Evolutionary conservation across 345 rosid species (phyloP), one percentile per base, ranked within the genome.

Genomic region (Eutrema heterophyllum): DNA sequence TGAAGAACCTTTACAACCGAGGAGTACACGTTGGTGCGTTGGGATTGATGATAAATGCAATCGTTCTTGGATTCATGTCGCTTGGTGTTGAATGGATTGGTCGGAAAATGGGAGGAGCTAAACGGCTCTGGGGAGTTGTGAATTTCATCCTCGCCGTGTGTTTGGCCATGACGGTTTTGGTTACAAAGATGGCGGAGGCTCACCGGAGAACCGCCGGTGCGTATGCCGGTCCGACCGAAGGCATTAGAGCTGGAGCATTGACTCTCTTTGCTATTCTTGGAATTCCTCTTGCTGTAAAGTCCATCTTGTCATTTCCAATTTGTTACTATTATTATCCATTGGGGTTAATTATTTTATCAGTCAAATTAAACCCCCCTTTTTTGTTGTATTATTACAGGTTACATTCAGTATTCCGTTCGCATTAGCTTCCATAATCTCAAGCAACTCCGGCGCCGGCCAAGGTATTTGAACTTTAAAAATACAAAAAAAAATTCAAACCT

Each of bases 1-100:
- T 62, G 46, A 63, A 72, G 69, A 63, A 18, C 2, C 44, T 86
- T 48, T 92, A 90, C 40, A 84, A 85, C 15, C 57, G 32, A 2
- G 97, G 97, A 1, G 90, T 92, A 4, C 84, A 83, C 6, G 85
- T 84, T 1, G 98, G 98, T 7, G 79, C 98, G 5, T 64, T 90
- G 44, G 98, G 98, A 0, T 67, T 92, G 59, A 70, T 92, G 91
- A 64, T 88, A 3, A 85, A 92, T 66, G 79, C 98, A 0, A 79
- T 90, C 18, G 84, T 89, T 41, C 60, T 88, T 72, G 96, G 90
- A 2, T 43, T 84, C 49, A 39, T 80, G 15, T 86, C 97, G 0
- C 84, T 89, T 4, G 73, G 72, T 4, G 39, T 87, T 24, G 93
- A 85, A 76, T 9, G 32, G n/a, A 5, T 82, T 21, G 76, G 81